phyloP scores from a whole-genome alignment of 257 asterid species.

The Lycium ferocissimum region DNA sequence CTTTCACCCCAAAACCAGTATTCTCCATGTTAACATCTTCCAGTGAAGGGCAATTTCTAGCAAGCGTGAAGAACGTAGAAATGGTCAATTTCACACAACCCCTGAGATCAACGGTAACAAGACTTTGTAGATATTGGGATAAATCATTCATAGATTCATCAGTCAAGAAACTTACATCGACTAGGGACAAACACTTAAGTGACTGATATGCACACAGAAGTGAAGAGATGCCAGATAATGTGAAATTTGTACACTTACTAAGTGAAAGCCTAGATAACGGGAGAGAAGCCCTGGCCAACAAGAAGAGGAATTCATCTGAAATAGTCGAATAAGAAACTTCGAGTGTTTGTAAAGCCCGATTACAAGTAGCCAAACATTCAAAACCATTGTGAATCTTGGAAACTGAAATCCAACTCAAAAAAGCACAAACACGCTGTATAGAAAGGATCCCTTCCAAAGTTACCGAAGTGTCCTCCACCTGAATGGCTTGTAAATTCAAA shows the following conservation, averaged over 20 bases:
- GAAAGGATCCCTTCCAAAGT: slow-evolving; percentile 14
- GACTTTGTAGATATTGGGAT: slow-evolving; percentile 16
- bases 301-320: not conserved
- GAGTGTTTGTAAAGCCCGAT: not conserved
- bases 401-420: slow-evolving; percentile 18
- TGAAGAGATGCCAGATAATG: not conserved
- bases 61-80: slow-evolving; percentile 8
- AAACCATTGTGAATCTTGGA: not conserved
- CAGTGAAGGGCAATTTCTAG: slow-evolving; percentile 20
- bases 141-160: not conserved
- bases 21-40: slow-evolving; percentile 22
- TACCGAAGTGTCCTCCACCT: not conserved
- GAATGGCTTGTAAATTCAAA: slow-evolving; percentile 14
- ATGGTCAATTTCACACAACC: not conserved
- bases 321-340: not conserved
- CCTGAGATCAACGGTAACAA: slow-evolving; percentile 9
- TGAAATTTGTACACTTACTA: not conserved
- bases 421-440: not conserved
- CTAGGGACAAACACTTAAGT: slow-evolving; percentile 28
- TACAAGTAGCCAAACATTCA: not conserved
- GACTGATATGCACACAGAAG: slow-evolving; percentile 19
- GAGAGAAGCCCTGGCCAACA: slow-evolving; percentile 7
- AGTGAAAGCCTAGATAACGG: slow-evolving; percentile 24
- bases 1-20: not conserved
- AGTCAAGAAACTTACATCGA: not conserved